Conservation (phyloP, 106 monocot genomes). For the Acanthochlamys bracteata region DNA sequence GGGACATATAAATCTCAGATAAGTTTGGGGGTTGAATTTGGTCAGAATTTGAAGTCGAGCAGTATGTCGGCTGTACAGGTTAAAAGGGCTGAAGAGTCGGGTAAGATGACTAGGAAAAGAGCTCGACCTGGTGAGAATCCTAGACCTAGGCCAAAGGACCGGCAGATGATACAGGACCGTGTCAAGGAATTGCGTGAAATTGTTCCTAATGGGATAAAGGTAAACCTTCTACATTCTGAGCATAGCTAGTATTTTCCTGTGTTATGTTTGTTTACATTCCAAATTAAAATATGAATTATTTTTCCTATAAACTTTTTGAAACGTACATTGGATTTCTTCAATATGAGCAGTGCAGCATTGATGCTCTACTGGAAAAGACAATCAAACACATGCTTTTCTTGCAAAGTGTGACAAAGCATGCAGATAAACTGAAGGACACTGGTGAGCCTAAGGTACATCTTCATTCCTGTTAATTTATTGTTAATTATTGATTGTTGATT, state of each 20-base stretch:
- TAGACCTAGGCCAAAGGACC: conserved; percentile 79
- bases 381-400: conserved; percentile 94
- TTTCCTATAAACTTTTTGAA: neutral
- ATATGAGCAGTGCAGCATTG: conserved; percentile 75
- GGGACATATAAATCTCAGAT: conserved; percentile 54
- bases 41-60: conserved; percentile 30
- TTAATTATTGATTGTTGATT: neutral
- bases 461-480: neutral
- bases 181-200: conserved; percentile 91
- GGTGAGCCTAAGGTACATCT: conserved; percentile 62
- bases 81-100: conserved; percentile 41
- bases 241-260: neutral
- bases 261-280: neutral
- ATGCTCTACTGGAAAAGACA: conserved; percentile 76
- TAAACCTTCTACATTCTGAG: conserved; percentile 3
- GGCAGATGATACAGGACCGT: conserved; percentile 91
- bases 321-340: neutral
- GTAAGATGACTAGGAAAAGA: conserved; percentile 55
- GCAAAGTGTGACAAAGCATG: conserved; percentile 85
- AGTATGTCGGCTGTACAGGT: conserved; percentile 25
- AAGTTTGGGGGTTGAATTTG: conserved; percentile 57
- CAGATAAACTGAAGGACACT: conserved; percentile 60
- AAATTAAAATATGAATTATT: neutral
- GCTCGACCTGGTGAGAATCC: conserved; percentile 67
- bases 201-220: conserved; percentile 92